Evolutionary conservation across 2,329 filamentous ascomycete genomes (phyloP).

Genomic region (Pseudogymnoascus sp.): DNA sequence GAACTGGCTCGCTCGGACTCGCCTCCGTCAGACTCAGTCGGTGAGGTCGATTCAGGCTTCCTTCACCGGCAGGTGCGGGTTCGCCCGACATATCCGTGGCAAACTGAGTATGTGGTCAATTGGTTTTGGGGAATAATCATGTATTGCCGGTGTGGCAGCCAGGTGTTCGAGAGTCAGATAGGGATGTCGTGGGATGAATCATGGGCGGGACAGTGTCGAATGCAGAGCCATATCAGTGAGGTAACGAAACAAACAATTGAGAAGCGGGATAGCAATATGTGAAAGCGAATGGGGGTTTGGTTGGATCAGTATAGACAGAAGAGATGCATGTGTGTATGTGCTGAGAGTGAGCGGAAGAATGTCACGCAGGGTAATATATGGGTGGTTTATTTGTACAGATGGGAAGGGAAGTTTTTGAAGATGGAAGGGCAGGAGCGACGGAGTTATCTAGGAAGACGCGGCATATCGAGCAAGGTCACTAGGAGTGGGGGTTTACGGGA

Average conservation of each 20-base stretch:
- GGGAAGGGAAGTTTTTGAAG: neutral
- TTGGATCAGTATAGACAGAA: conserved; percentile 7
- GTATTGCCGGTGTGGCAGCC: neutral
- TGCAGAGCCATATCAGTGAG: neutral
- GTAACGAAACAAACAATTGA: neutral
- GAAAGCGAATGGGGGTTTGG: conserved; percentile 11
- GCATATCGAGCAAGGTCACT: conserved; percentile 2
- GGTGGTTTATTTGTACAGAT: neutral
- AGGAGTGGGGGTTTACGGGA: neutral
- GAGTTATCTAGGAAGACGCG: neutral
- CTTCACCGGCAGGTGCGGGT: neutral
- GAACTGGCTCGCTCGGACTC: neutral
- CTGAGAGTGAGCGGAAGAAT: conserved; percentile 10
- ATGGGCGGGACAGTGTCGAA: neutral
- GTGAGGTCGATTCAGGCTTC: neutral
- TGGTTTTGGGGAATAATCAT: neutral
- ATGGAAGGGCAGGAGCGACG: conserved; percentile 12
- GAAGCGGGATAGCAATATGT: conserved; percentile 10
- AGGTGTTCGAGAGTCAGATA: neutral
- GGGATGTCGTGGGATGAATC: neutral
- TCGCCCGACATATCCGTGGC: conserved; percentile 1
- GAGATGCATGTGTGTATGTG: neutral
- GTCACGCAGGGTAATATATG: neutral
- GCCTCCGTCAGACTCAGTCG: neutral
- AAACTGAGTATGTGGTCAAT: neutral